Conservation (phyloP, 371 early-diverging fungal genomes). For the Mortierella sp. region DNA sequence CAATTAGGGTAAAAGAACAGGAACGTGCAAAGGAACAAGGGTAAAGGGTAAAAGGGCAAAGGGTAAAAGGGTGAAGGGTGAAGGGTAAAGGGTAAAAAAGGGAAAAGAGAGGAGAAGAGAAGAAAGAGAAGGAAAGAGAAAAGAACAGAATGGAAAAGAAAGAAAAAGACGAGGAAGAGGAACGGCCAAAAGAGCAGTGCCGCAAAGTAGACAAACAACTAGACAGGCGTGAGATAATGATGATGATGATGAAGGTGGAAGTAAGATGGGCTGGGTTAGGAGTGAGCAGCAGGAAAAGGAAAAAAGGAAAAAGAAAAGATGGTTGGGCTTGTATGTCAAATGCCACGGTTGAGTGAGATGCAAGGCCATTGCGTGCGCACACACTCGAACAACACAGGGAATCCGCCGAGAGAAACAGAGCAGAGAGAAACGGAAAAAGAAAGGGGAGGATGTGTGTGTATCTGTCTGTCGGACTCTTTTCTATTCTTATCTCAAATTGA, state of each 20-base stretch:
- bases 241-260: background rate
- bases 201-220: background rate
- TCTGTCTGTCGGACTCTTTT: background rate
- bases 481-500: conserved; percentile 12
- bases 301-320: background rate
- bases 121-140: background rate
- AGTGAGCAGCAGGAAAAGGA: background rate
- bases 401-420: background rate
- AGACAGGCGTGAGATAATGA: background rate
- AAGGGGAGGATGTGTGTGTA: background rate
- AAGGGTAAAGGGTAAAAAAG: background rate
- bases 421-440: too few relatives aligned
- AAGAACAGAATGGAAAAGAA: background rate
- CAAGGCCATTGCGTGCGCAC: background rate
- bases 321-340: background rate
- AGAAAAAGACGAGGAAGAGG: background rate
- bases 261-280: background rate
- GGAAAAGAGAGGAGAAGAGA: background rate
- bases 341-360: background rate
- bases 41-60: background rate
- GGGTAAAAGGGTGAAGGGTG: background rate
- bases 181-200: background rate
- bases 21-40: background rate
- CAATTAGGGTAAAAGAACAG: background rate
- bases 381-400: background rate